Evolutionary conservation across 257 asterid genomes (phyloP).

Genomic region (Solanum neorickii): DNA sequence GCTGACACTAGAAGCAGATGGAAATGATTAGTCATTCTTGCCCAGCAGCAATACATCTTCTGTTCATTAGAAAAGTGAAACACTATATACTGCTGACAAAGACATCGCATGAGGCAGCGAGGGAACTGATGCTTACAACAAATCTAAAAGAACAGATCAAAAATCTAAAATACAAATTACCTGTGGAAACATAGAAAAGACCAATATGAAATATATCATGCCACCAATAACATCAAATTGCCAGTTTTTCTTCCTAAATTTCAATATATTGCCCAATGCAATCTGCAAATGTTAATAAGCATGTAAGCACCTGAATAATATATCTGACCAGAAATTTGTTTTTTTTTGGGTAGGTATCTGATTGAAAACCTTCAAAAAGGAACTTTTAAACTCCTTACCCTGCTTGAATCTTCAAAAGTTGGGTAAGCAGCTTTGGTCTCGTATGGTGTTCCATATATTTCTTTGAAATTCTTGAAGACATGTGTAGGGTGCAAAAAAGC

Average conservation of each 20-base stretch:
- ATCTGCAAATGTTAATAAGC: slow-evolving; percentile 39
- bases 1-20: slow-evolving; percentile 61
- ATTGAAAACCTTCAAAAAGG: not conserved
- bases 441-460: slow-evolving; percentile 46
- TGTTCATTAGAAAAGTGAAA: not conserved
- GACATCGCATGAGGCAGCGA: not conserved
- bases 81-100: not conserved
- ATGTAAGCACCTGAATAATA: not conserved
- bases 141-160: not conserved
- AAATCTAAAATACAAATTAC: slow-evolving; percentile 13
- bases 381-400: slow-evolving; percentile 32
- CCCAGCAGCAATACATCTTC: not conserved
- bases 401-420: slow-evolving; percentile 94
- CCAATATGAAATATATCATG: slow-evolving; percentile 71
- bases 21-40: slow-evolving; percentile 13
- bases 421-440: slow-evolving; percentile 90
- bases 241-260: slow-evolving; percentile 98
- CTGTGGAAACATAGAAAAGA: slow-evolving; percentile 97
- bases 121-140: not conserved
- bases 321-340: not conserved
- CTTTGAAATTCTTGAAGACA: slow-evolving; percentile 65
- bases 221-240: slow-evolving; percentile 96
- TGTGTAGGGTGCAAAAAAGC: slow-evolving; percentile 99
- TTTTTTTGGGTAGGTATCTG: not conserved
- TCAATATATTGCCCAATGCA: slow-evolving; percentile 95